Evolutionary conservation across 495 filamentous ascomycete genomes (phyloP), one percentile per base, ranked within the genome.

Genomic region (Podospora pseudoanserina): DNA sequence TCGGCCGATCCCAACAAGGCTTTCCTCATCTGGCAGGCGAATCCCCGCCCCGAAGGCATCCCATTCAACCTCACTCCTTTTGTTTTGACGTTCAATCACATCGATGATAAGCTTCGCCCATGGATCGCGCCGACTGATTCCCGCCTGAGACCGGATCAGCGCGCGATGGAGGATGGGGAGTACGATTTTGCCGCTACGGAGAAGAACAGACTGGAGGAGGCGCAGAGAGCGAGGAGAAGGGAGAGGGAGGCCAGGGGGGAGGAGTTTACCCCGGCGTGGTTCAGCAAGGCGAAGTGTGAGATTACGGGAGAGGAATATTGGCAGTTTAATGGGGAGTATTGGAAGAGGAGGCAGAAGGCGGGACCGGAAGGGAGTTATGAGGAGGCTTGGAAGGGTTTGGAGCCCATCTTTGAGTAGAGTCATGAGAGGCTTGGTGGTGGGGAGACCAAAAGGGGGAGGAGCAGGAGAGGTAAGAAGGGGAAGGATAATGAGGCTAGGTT

Each of bases 11-110:
- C 83, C 18, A 86, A 79, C 70, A 88, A 91, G 81, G 93, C 93
- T 2, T 91, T 96, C 81, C 78, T 97, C 13, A 90, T 98, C 61
- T 99, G 95, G 95, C 90, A 98, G 82, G 87, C 88, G 53, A 88
- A 97, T 77, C 74, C 82, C 19, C 88, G 95, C 0, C 95, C 95
- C 0, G 80, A 86, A 7, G 92, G 91, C 23, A 90, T 97, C 57
- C 95, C 95, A 2, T 99, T 99, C 85, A 98, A 98, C 79, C 83
- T 99, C 65, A 99, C 95, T 0, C 95, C 95, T 4, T 99, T 98
- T 77, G 94, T 92, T 18, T 86, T 98, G 70, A 96, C 94, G 0
- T 89, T 99, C 64, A 97, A 98, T 77, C 91, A 92, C 63, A 77
- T 97, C 26, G 90, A 93, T 26, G 91, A 94, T 9, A 83, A 84